Base-by-base conservation (phyloP, 352 stramenopile species). In the Elongisporangium undulatum region DNA sequence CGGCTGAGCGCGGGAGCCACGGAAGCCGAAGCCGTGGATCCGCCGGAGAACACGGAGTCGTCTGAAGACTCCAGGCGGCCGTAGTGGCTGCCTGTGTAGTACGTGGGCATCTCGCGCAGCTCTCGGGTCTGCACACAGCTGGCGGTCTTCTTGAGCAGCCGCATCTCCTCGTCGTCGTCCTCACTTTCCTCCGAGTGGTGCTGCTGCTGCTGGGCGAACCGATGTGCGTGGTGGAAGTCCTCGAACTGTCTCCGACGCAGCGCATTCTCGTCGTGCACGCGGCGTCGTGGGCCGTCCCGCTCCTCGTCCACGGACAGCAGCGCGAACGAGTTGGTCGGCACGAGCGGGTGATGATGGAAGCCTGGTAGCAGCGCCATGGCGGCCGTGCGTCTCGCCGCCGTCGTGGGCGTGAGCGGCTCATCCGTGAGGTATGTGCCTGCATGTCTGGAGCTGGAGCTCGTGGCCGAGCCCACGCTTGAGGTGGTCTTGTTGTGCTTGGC, bases 91-190 rank as follows among this genome's bases (percentile, higher is more conserved):
- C 71, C 64, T 22, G 39, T 79, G 41, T 77, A 71, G 51, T 85
- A 55, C 20, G 76, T 59, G 58, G 69, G 74, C 17, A 69, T 70
- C 58, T 87, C 72, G 17, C 53, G 61, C 3, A 76, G 64, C 56
- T 87, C 81, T 22, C 78, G 79, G 24, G 75, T 64, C 19, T 75
- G 26, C 58, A 90, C 76, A 56, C 68, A 71, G 24, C 78, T 89
- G 51, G 70, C 67, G 1, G 72, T 76, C 58, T 89, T 86, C 59
- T 84, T 84, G 16, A 87, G 66, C 13, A 76, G 63, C 17, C 74
- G 60, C 56, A 72, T 70, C 62, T 85, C 76, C 26, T 79, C 73
- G 21, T 86, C 71, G 59, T 82, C 73, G 41, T 71, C 56, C 8
- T 74, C 71, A 21, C 60, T 66, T n/a, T 79, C 72, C 12, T 74